Conservation (phyloP, 2,329 filamentous ascomycete species). For the Nothopassalora personata region DNA sequence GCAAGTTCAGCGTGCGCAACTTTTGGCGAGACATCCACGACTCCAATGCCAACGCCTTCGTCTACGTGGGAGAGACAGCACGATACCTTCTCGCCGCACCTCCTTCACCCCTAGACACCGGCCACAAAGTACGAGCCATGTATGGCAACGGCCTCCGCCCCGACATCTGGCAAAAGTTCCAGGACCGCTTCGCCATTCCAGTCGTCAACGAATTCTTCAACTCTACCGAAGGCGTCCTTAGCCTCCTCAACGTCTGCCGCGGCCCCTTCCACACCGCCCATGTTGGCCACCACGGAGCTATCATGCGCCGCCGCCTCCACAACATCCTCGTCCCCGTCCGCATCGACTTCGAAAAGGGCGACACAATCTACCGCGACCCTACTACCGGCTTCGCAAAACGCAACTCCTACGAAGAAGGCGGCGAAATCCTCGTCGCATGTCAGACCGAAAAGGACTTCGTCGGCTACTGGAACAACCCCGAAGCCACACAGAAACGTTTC, state of each 20-base stretch:
- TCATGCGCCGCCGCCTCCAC: slow-evolving; percentile 50
- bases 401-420: slow-evolving; percentile 60
- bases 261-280: slow-evolving; percentile 59
- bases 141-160: slow-evolving; percentile 64
- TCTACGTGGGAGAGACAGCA: slow-evolving; percentile 73
- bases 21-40: slow-evolving; percentile 71
- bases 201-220: slow-evolving; percentile 71
- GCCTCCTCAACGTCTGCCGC: slow-evolving; percentile 38
- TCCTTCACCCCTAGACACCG: slow-evolving; percentile 54
- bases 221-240: slow-evolving; percentile 66
- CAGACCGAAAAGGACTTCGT: slow-evolving; percentile 55
- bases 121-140: slow-evolving; percentile 55
- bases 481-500: slow-evolving; percentile 57
- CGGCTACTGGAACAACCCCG: slow-evolving; percentile 64
- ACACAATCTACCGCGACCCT: slow-evolving; percentile 56
- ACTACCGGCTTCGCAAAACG: slow-evolving; percentile 63
- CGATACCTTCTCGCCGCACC: slow-evolving; percentile 67
- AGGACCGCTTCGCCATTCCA: slow-evolving; percentile 57
- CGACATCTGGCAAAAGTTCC: slow-evolving; percentile 63
- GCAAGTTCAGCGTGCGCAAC: slow-evolving; percentile 61
- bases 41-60: slow-evolving; percentile 62
- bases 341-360: slow-evolving; percentile 63
- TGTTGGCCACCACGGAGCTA: slow-evolving; percentile 66
- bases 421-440: slow-evolving; percentile 68
- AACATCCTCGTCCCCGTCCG: slow-evolving; percentile 61